Evolutionary conservation across 306 rosid genomes (phyloP), one percentile per base, ranked within the genome.

Genomic region (Citrullus colocynthis): DNA sequence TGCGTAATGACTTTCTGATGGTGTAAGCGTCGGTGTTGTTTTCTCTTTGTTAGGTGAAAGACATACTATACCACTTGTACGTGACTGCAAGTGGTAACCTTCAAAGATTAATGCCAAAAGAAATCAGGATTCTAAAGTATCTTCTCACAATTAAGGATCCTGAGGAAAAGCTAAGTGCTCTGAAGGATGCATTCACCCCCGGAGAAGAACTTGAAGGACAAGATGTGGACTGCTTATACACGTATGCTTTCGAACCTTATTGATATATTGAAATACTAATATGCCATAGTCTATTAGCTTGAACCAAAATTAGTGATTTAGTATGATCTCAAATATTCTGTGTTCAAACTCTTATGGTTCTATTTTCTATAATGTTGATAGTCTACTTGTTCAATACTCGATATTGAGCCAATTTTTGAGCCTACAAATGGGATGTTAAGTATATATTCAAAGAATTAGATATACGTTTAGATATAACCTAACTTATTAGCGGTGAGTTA

Each of bases 171-270:
- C 63, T 92, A 41, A 69, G 86, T 44, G 88, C 90, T 20, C 88
- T 95, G 37, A 80, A 87, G 41, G 97, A 92, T 82, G 97, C 97
- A 66, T 95, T 92, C 83, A 95, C 99, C 69, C 99, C 97, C 1
- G 99, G 97, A 78, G 91, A 88, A 78, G 97, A 95, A 82, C 81
- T 92, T 58, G 93, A 92, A 88, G 96, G 91, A 89, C 80, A 51
- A 24, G 83, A 92, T 59, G 86, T 84, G n/a, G 99, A 95, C 81
- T 60, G 49, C 83, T 82, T 95, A 20, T 95, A 86, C 87, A 92
- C 97, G 97, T 95, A 87, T 21, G 93, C 66, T 74, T 80, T 69
- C 48, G 37, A 67, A 80, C 79, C 77, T 76, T 10, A 62, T 77
- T 45, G 28, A 37, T 64, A 36, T 64, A 17, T 16, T 36, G 45